Percentiles rank a stretch among this genome's conserved stretches.
phyloP scores from a whole-genome alignment of 257 asterid species.

The Solanum appendiculatum region DNA sequence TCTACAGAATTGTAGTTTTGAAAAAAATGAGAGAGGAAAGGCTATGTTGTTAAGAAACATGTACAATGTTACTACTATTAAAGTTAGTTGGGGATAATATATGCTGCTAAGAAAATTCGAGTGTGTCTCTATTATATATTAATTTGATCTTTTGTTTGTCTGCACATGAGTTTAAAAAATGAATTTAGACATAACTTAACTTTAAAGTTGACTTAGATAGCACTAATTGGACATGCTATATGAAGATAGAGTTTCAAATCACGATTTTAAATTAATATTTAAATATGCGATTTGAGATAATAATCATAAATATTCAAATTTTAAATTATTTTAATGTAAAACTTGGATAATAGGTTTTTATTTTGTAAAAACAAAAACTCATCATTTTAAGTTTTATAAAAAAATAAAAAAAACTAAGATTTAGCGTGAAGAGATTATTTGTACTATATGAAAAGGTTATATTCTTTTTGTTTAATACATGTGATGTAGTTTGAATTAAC shows the following conservation, averaged over 20 bases:
- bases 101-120: background rate
- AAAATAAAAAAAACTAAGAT: too few relatives aligned
- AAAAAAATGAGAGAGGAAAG: too few relatives aligned
- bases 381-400: too few relatives aligned
- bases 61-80: too few relatives aligned
- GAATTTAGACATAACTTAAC: background rate
- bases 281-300: too few relatives aligned
- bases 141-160: background rate
- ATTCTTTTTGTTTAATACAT: background rate
- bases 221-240: background rate
- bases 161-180: background rate
- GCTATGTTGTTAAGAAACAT: background rate
- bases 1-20: too few relatives aligned
- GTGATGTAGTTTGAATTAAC: background rate
- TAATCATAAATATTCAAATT: too few relatives aligned
- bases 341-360: too few relatives aligned
- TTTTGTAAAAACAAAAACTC: too few relatives aligned
- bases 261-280: too few relatives aligned
- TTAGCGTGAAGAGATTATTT: too few relatives aligned
- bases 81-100: background rate
- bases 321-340: too few relatives aligned
- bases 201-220: background rate
- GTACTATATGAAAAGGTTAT: background rate
- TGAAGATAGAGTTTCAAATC: background rate
- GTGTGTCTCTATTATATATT: background rate